Conservation (phyloP, 2,329 filamentous ascomycete species). For the Pleoardoris graminearum region DNA sequence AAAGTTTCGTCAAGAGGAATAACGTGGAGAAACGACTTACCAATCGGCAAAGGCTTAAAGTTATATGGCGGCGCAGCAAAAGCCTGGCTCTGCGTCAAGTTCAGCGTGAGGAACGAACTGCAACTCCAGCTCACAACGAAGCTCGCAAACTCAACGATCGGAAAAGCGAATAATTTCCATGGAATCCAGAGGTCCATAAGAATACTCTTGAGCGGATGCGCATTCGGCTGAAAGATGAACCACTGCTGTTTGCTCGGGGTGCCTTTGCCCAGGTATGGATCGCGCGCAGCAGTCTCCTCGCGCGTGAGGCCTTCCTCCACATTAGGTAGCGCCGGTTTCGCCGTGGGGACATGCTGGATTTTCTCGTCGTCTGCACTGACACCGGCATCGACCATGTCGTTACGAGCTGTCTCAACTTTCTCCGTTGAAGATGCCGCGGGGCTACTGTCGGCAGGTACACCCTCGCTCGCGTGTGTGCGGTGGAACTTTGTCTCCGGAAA, state of each 20-base stretch:
- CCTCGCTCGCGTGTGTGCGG: conserved; percentile 46
- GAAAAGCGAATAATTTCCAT: conserved; percentile 64
- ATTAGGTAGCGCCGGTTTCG: conserved; percentile 18
- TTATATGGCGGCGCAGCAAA: conserved; percentile 61
- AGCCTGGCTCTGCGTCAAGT: conserved; percentile 61
- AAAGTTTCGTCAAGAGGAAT: neutral
- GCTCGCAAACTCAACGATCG: conserved; percentile 64
- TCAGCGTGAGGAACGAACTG: conserved; percentile 61
- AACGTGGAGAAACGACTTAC: conserved; percentile 4
- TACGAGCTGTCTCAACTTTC: conserved; percentile 20
- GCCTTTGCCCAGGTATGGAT: conserved; percentile 61
- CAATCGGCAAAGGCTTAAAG: conserved; percentile 54
- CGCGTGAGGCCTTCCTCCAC: conserved; percentile 26
- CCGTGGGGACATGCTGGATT: conserved; percentile 32
- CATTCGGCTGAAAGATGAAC: conserved; percentile 55
- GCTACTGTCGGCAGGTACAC: conserved; percentile 4
- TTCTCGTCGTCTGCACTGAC: conserved; percentile 27
- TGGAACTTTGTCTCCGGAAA: conserved; percentile 68
- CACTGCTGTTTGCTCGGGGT: conserved; percentile 61
- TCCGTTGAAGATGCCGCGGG: conserved; percentile 19
- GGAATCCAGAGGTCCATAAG: conserved; percentile 62
- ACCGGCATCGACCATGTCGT: conserved; percentile 16
- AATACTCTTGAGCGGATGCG: conserved; percentile 52
- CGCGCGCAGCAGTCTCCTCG: conserved; percentile 49
- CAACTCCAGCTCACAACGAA: conserved; percentile 66